Evolutionary conservation across 176 grass and related monocot species (phyloP), one percentile per base, ranked within the genome.

Genomic region (Zea luxurians): DNA sequence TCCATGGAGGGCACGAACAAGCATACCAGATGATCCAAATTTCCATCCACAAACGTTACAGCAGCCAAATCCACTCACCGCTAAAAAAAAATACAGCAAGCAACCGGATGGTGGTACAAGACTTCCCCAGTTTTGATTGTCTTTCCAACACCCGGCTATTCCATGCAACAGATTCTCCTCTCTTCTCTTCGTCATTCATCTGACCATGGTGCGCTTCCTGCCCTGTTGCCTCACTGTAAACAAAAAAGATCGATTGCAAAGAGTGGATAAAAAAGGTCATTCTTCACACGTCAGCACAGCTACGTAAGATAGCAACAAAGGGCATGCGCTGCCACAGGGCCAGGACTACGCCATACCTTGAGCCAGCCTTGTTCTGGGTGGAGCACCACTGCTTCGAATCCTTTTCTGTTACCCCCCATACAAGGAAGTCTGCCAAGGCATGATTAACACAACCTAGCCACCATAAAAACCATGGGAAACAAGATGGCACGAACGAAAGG

Each of bases 361-460:
- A n/a, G 89, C 95, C 66, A 98, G 80, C 71, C 71, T 98, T 98
- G 82, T 98, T 98, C 49, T 73, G 84, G 4, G 95, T 98, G 4
- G 95, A 82, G 42, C 91, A 94, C 95, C 91, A 98, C 63, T 98
- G 95, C 77, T 92, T 94, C 10, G 87, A 98, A 75, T 83, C 65
- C 71, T 86, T 92, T 52, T 89, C 2, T 5, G 0, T 62, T 74
- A 61, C 15, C 37, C 13, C 9, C 37, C 37, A 15, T 63, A 61
- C 41, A 17, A 4, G 18, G 7, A 16, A 45, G 17, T 16, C 10
- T 12, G 21, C 16, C 37, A 57, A 65, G 48, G 40, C n/a, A 61
- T 68, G 71, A 61, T 62, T 2, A 64, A 55, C 48, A n/a, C 15
- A 54, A 58, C 48, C 11, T 71, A 78, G 71, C 40, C 45, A 48